These are phyloP conservation scores for Trametes maxima DNA, from an alignment of 768 basidiomycete species.

Conservation along the genomic window DNA sequence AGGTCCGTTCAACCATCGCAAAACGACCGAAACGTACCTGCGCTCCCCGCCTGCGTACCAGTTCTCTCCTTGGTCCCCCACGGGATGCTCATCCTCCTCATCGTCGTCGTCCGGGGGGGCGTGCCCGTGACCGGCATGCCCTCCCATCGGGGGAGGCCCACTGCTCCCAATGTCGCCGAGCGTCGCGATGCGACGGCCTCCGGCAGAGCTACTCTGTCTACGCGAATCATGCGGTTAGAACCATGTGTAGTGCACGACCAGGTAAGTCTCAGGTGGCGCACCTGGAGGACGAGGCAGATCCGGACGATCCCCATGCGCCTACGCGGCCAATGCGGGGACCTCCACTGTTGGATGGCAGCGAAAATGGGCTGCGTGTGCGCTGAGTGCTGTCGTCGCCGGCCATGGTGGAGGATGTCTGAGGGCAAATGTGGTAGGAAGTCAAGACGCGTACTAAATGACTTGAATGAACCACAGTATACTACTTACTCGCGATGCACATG, in stretches of 20 bases:
- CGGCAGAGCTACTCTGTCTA: slow-evolving; percentile 8
- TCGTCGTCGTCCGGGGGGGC: slow-evolving; percentile 46
- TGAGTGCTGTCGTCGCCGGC: slow-evolving; percentile 13
- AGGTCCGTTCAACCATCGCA: background rate
- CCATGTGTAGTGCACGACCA: background rate
- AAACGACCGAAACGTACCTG: slow-evolving; percentile 51
- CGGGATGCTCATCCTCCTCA: slow-evolving; percentile 51
- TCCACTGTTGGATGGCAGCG: slow-evolving; percentile 18
- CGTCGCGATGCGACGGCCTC: slow-evolving; percentile 31
- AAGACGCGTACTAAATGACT: slow-evolving; percentile 3
- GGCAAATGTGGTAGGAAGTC: background rate
- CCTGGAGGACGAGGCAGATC: slow-evolving; percentile 13
- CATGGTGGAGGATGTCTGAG: slow-evolving; percentile 1
- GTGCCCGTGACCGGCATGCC: slow-evolving; percentile 14
- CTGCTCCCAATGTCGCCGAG: slow-evolving; percentile 30
- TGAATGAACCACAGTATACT: background rate
- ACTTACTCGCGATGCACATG: background rate
- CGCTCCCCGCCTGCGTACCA: slow-evolving; percentile 96
- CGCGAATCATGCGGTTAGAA: background rate
- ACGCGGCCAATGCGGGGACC: slow-evolving; percentile 26
- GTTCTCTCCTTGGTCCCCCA: slow-evolving; percentile 56
- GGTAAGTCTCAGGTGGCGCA: background rate
- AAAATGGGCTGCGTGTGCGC: slow-evolving; percentile 10
- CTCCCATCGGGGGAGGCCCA: slow-evolving; percentile 13
- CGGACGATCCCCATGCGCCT: slow-evolving; percentile 23